phyloP scores from a whole-genome alignment of 495 filamentous ascomycete species.

The Aeminium ludgeri region DNA sequence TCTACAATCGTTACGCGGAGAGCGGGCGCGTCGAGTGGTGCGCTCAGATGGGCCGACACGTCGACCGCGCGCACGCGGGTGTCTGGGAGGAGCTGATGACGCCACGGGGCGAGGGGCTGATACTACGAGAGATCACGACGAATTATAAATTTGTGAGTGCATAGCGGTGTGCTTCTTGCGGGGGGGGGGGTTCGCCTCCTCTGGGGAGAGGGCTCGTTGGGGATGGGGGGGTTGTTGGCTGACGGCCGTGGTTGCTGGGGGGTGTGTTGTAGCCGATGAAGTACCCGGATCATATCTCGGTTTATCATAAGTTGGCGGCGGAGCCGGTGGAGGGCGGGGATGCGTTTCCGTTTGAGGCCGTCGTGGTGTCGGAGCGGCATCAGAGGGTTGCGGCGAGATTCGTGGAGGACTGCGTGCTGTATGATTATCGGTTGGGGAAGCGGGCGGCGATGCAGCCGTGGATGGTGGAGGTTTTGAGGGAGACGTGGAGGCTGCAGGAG shows the following conservation, averaged over 20 bases:
- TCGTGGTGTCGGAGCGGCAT: conserved; percentile 64
- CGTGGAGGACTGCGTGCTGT: conserved; percentile 68
- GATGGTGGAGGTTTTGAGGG: conserved; percentile 45
- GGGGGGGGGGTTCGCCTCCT: no score
- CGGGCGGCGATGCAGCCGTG: conserved; percentile 48
- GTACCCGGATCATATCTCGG: conserved; percentile 71
- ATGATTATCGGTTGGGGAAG: conserved; percentile 52
- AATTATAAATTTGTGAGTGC: conserved; percentile 82
- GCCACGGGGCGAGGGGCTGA: conserved; percentile 52
- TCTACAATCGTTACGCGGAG: conserved; percentile 73
- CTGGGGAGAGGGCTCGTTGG: no score
- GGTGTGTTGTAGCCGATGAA: conserved; percentile 59
- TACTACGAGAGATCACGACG: conserved; percentile 61
- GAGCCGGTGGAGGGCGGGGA: conserved; percentile 32
- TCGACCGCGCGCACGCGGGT: conserved; percentile 46
- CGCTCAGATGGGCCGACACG: conserved; percentile 50
- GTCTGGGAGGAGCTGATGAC: conserved; percentile 59
- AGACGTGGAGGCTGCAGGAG: conserved; percentile 52
- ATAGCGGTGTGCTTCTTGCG: no score
- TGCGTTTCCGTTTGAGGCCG: conserved; percentile 42
- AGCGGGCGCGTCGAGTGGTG: conserved; percentile 71
- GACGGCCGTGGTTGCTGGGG: background rate
- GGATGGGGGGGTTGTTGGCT: background rate
- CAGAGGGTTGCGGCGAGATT: conserved; percentile 63
- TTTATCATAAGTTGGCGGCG: conserved; percentile 66